Conservation (phyloP, 2,329 filamentous ascomycete species). For the Beauveria rudraprayagi region DNA sequence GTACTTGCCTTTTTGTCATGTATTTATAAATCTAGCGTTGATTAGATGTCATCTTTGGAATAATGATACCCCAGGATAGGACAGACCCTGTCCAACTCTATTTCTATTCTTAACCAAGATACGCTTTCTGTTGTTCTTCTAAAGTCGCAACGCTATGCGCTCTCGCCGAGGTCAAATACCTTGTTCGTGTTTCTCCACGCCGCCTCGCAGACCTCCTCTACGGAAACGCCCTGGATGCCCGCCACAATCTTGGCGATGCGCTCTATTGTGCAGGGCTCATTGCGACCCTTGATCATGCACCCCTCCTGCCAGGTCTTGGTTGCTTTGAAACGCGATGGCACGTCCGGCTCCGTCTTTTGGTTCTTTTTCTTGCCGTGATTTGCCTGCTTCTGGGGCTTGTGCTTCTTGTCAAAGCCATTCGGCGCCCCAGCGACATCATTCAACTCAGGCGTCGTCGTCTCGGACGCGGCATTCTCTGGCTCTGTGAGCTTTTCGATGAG, state of each 20-base stretch:
- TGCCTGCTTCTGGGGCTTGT: conserved; percentile 24
- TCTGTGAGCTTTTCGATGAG: conserved; percentile 33
- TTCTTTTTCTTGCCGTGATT: conserved; percentile 32
- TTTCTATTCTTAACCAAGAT: background rate
- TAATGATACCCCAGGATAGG: conserved; percentile 8
- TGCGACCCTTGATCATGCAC: conserved; percentile 86
- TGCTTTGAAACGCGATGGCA: conserved; percentile 65
- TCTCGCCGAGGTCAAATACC: conserved; percentile 66
- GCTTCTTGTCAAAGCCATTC: conserved; percentile 17
- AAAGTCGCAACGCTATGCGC: conserved; percentile 15
- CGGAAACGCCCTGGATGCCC: conserved; percentile 67
- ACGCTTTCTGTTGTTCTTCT: background rate
- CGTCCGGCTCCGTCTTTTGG: conserved; percentile 52
- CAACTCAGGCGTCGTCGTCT: conserved; percentile 9
- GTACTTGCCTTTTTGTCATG: background rate
- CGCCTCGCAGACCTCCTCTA: conserved; percentile 79
- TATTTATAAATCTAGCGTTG: background rate
- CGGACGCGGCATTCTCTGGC: background rate
- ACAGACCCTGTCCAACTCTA: conserved; percentile 11
- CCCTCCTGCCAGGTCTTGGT: conserved; percentile 93
- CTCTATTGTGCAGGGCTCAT: conserved; percentile 83
- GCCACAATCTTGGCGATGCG: conserved; percentile 86
- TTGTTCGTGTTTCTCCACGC: conserved; percentile 74
- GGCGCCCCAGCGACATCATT: conserved; percentile 6
- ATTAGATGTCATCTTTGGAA: conserved; percentile 4